phyloP scores from a whole-genome alignment of 768 basidiomycete genomes.

The Trametopsis cervina region DNA sequence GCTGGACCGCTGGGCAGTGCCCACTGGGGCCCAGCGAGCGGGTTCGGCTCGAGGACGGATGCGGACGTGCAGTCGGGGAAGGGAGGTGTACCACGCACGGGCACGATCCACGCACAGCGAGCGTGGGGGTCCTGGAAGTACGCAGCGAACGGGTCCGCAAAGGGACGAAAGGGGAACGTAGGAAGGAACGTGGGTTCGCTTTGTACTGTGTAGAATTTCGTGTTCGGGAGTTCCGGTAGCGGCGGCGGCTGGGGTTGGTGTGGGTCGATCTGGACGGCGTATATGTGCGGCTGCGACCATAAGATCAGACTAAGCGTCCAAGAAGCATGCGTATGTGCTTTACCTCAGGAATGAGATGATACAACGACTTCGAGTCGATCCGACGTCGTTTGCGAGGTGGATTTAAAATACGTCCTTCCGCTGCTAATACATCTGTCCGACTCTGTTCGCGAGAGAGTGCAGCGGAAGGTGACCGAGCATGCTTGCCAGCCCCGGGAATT shows the following conservation, averaged over 20 bases:
- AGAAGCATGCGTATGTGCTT: neutral
- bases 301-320: neutral
- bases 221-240: too few relatives aligned
- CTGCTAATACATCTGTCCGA: too few relatives aligned
- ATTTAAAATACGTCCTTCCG: neutral
- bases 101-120: slow-evolving; percentile 51
- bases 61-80: neutral
- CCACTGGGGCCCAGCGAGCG: neutral
- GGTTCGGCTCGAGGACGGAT: neutral
- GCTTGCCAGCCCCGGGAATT: neutral
- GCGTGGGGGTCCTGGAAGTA: slow-evolving; percentile 19
- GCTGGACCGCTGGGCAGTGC: slow-evolving; percentile 15
- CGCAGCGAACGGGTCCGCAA: neutral
- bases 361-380: neutral
- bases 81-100: slow-evolving; percentile 37
- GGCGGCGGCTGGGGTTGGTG: too few relatives aligned
- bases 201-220: too few relatives aligned
- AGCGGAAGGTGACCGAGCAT: neutral
- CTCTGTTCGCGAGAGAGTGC: neutral
- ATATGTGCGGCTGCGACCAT: neutral
- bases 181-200: neutral
- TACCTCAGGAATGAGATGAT: neutral
- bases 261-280: neutral
- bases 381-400: neutral
- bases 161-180: neutral